Base-by-base conservation (phyloP, 2,329 filamentous ascomycete species). In the Fusarium gaditjirri region DNA sequence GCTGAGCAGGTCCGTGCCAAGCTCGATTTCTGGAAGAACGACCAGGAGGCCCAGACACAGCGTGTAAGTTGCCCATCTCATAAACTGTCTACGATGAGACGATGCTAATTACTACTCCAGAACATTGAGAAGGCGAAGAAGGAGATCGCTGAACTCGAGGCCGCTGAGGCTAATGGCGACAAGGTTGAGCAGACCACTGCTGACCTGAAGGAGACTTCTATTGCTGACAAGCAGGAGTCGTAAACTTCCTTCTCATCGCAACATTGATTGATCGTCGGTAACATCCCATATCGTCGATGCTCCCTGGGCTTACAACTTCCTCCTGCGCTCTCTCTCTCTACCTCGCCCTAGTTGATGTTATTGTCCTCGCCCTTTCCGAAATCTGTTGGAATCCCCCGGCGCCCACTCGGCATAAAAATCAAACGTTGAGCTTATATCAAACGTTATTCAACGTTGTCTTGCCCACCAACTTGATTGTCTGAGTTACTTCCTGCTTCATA, bases 81-180 rank as follows among this genome's bases (percentile, higher is more conserved):
- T n/a, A 23, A 43, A 65, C 33, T 4, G 19, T 13, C 8, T 23
- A 29, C 27, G 8, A 38, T 21, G 35, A 16, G 57, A 38, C 11
- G 59, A 72, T 74, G 65, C 78, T 84, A 79, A 84, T 68, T 12
- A 35, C 12, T 12, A 42, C 31, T 43, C 33, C 78, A 98, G 96
- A 99, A 99, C 87, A 92, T 98, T 69, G 93, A 94, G 72, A 97
- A 98, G 84, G 96, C 96, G 69, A 93, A 97, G 87, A 95, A 95
- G 83, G 94, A 98, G 83, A 97, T 99, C 71, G 94, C 95, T 80
- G 91, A 91, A 75, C 89, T 98, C 61, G 95, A 98, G 78, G 83
- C 85, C 59, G 85, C 83, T 69, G 86, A 86, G 72, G 83, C 83
- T 74, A 85, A 85, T 78, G 86, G 81, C 68, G 85, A 87, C 72